Base-by-base conservation (phyloP, 441 rosid genomes). In the Adansonia madagascariensis region DNA sequence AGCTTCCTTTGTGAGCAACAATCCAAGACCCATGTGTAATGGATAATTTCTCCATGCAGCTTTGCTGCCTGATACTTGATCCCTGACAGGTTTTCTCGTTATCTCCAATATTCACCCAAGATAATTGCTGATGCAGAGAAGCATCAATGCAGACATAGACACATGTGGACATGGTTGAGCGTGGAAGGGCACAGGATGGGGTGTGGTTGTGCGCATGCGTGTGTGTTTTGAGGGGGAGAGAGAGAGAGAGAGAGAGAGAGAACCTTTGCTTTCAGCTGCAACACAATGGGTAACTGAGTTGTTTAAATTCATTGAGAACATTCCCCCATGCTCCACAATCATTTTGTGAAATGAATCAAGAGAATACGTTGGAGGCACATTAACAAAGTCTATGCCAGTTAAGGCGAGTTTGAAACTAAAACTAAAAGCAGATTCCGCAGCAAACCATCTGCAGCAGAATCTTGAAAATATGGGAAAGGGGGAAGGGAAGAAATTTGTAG, bases 321-420 rank as follows among this genome's bases (percentile, higher is more conserved):
- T 81, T 65, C 99, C 99, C n/a, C 98, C 99, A 89, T 94, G 92
- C 88, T 94, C 94, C 71, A 84, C 96, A 83, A 92, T 92, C 93
- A 91, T 89, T 88, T 91, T 94, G 89, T 90, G 98, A 82, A 94
- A 85, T 17, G 86, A 80, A 84, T 91, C 97, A 18, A 92, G 84
- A 78, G 96, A 80, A 64, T 89, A 61, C 11, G 85, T 79, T 22
- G 88, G 80, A 82, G 96, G 96, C 81, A 88, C 86, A 82, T 96
- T 96, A 77, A 86, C 96, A 84, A 92, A 91, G 80, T 92, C 99
- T 96, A 67, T 77, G 65, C 31, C 68, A 27, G 92, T 87, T 87
- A 88, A 92, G 95, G 93, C 64, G 57, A 73, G 24, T 66, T 35
- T 18, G 73, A 78, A 76, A 17, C 65, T 64, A 63, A 62, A 55